Percentiles rank a stretch among this genome's conserved stretches.
phyloP scores from a whole-genome alignment of 2,329 filamentous ascomycete genomes.

The Penicillium sp. region DNA sequence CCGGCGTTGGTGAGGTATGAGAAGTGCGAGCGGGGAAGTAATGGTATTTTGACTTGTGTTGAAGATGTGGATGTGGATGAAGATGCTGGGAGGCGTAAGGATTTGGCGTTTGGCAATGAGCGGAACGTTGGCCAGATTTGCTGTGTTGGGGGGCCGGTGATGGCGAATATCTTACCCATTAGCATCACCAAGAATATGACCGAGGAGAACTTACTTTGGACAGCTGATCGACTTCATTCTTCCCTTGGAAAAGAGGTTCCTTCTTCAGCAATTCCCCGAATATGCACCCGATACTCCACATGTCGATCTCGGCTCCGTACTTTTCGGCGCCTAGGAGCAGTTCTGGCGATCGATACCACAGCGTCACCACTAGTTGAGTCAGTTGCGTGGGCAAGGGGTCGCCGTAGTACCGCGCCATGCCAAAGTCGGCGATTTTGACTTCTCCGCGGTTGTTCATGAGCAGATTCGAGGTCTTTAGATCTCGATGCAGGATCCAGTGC shows the following conservation, averaged over 20 bases:
- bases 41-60: constrained; percentile 35
- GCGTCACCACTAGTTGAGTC: constrained; percentile 88
- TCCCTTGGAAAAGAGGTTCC: constrained; percentile 78
- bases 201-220: constrained; percentile 49
- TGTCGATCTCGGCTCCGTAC: constrained; percentile 76
- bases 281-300: constrained; percentile 96
- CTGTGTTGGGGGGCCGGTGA: constrained; percentile 81
- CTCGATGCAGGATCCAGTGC: constrained; percentile 87
- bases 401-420: constrained; percentile 89
- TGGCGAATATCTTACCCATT: constrained; percentile 63
- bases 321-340: constrained; percentile 73
- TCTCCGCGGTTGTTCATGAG: constrained; percentile 92
- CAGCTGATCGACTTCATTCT: constrained; percentile 89
- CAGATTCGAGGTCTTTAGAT: constrained; percentile 90
- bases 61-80: constrained; percentile 30
- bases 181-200: neutral
- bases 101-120: constrained; percentile 79
- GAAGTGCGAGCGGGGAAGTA: constrained; percentile 69
- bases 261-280: constrained; percentile 86
- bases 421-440: constrained; percentile 95
- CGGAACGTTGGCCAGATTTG: constrained; percentile 82
- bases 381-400: constrained; percentile 69
- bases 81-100: constrained; percentile 62
- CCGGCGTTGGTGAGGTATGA: constrained; percentile 76
- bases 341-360: constrained; percentile 95